A percentile compares a stretch with the other conserved stretches of the same genome.
Evolutionary conservation across 176 grass and related monocot species (phyloP).

Genomic region (Carex kokanica): DNA sequence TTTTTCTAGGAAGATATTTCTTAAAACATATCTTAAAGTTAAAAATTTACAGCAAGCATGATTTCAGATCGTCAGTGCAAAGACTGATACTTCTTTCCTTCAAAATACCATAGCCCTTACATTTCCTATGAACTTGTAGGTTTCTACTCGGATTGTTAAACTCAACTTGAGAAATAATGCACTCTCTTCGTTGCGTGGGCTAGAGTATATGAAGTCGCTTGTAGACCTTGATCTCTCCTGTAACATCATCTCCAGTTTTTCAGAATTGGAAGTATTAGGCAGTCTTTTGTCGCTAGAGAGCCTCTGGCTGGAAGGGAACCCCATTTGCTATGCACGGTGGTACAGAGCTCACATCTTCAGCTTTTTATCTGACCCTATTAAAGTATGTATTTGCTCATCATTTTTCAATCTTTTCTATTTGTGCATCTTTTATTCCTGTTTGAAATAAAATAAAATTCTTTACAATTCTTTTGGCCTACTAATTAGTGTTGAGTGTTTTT

Average conservation of each 20-base stretch:
- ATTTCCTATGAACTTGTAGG: slow-evolving; percentile 37
- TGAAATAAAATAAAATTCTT: not conserved
- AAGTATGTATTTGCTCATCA: slow-evolving; percentile 32
- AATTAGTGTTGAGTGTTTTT: not conserved
- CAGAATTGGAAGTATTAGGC: slow-evolving; percentile 72
- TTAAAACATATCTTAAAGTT: not conserved
- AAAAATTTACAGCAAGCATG: not conserved
- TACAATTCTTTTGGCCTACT: not conserved
- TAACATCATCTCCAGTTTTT: slow-evolving; percentile 93
- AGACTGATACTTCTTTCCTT: not conserved
- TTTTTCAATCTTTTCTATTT: not conserved
- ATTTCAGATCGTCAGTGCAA: not conserved
- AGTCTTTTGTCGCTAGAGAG: slow-evolving; percentile 58
- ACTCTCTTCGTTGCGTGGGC: slow-evolving; percentile 62
- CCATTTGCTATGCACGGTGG: slow-evolving; percentile 89
- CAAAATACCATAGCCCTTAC: not conserved
- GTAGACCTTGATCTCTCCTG: slow-evolving; percentile 86
- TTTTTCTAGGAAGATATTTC: not conserved
- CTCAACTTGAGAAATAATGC: slow-evolving; percentile 91
- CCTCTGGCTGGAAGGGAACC: slow-evolving; percentile 96
- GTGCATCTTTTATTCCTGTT: not conserved
- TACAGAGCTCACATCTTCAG: slow-evolving; percentile 88
- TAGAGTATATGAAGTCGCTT: slow-evolving; percentile 86
- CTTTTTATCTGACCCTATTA: slow-evolving; percentile 70
- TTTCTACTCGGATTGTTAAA: slow-evolving; percentile 66